Percentiles rank a stretch among this genome's conserved stretches.
These are phyloP conservation scores for Gossypium turneri DNA, from an alignment of 345 rosid genomes.

Conservation along the genomic window DNA sequence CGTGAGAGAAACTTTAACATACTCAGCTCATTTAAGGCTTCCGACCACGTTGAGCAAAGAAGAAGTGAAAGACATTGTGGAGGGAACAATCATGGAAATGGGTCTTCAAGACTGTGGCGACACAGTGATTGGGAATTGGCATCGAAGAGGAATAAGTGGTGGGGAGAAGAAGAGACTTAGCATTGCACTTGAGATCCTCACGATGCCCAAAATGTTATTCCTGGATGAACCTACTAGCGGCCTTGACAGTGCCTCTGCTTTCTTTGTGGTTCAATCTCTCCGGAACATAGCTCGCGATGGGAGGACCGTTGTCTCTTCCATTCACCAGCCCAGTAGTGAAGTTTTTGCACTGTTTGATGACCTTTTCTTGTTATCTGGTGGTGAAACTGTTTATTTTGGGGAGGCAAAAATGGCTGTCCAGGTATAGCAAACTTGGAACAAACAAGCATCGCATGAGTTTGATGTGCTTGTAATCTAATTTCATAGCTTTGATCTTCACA, in stretches of 20 bases:
- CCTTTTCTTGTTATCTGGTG: slow-evolving; percentile 61
- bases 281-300: slow-evolving; percentile 62
- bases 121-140: slow-evolving; percentile 64
- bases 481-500: slow-evolving; percentile 17
- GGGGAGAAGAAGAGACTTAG: slow-evolving; percentile 77
- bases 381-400: slow-evolving; percentile 68
- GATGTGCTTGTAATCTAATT: neutral
- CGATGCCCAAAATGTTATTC: slow-evolving; percentile 53
- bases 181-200: slow-evolving; percentile 67
- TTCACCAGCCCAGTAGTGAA: slow-evolving; percentile 81
- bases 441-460: neutral
- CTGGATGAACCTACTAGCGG: slow-evolving; percentile 79
- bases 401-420: slow-evolving; percentile 60
- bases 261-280: slow-evolving; percentile 57
- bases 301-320: slow-evolving; percentile 55
- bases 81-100: slow-evolving; percentile 52
- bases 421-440: slow-evolving; percentile 29
- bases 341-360: slow-evolving; percentile 75
- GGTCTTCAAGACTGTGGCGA: slow-evolving; percentile 73
- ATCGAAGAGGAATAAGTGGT: slow-evolving; percentile 71
- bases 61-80: slow-evolving; percentile 43
- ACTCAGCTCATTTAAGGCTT: slow-evolving; percentile 66
- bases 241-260: slow-evolving; percentile 75
- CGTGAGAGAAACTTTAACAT: slow-evolving; percentile 58
- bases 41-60: slow-evolving; percentile 41